A percentile compares a stretch with the other conserved stretches of the same genome.
Evolutionary conservation across 75 land plant genomes (phyloP).

Genomic region (Gnetum montanum): DNA sequence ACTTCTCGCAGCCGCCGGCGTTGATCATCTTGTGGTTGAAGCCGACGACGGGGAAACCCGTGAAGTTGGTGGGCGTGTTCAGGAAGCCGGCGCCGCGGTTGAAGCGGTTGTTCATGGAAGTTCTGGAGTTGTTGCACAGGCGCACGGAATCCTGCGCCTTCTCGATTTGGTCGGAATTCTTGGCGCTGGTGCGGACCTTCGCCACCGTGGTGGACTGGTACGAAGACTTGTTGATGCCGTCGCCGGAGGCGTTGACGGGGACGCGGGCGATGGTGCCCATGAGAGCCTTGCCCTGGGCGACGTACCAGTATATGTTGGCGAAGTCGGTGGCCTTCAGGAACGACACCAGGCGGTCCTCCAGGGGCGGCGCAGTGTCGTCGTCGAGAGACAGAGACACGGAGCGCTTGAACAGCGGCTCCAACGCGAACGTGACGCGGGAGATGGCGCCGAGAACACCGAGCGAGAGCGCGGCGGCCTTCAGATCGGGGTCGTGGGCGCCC

Average conservation of each 20-base stretch:
- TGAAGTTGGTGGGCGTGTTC: neutral
- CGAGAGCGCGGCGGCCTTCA: constrained; percentile 7
- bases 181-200: neutral
- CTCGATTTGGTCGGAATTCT: no score
- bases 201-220: neutral
- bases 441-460: no score
- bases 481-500: no score
- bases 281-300: neutral
- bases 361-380: no score
- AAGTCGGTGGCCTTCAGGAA: neutral
- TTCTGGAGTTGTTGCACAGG: neutral
- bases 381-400: no score
- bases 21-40: neutral
- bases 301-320: neutral
- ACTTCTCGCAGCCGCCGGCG: neutral
- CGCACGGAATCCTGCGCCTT: neutral
- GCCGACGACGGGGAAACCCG: neutral
- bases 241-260: neutral
- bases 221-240: neutral
- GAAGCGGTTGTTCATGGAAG: neutral
- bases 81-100: neutral
- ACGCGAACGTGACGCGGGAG: constrained; percentile 8
- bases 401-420: constrained; percentile 27
- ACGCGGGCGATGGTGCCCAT: neutral
- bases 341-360: no score